Base-by-base conservation (phyloP, 2,329 filamentous ascomycete genomes). In the Madurella mycetomatis region DNA sequence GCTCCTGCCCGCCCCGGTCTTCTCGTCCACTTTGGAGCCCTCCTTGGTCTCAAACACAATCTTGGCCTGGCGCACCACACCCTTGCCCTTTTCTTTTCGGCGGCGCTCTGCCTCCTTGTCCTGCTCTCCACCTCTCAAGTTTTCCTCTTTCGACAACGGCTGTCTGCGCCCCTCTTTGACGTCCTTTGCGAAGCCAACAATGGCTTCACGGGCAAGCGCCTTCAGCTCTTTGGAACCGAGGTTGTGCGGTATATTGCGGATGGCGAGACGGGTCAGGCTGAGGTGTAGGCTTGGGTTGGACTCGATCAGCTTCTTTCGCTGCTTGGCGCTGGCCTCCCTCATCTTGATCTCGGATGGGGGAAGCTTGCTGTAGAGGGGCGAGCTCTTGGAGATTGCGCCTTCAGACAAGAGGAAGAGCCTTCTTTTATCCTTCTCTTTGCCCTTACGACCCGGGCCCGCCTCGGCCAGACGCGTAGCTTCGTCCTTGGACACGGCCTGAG, bases 121-220 rank as follows among this genome's bases (percentile, higher is more conserved):
- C 47, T 88, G 85, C 32, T 88, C 85, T 11, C 88, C 87, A 48
- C 90, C 91, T 41, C 94, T 85, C 15, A 82, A 76, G 50, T 89
- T 80, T 69, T 99, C 95, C 65, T 99, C 94, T 66, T 88, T 91
- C n/a, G 89, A 94, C 2, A 99, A 78, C 17, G 86, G 86, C 59
- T 87, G 75, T 30, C 94, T 86, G 37, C 79, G 79, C 13, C 89
- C 90, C 30, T 78, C 79, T 68, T 92, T 95, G 61, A 92, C 90
- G 65, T 99, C 94, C 57, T 80, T 87, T 41, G 94, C 92, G 66
- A 99, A 99, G 1, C 90, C 92, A 47, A 97, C 94, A 12, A 96
- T 83, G n/a, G 90, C 94, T 69, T 94, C 83, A 60, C 94, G 84
- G 11, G 94, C 94, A 44, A 99, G 81, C 41, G 89, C 86, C 70